Conservation (phyloP, 1,284 basidiomycete genomes). For the Papiliotrema flavescens region DNA sequence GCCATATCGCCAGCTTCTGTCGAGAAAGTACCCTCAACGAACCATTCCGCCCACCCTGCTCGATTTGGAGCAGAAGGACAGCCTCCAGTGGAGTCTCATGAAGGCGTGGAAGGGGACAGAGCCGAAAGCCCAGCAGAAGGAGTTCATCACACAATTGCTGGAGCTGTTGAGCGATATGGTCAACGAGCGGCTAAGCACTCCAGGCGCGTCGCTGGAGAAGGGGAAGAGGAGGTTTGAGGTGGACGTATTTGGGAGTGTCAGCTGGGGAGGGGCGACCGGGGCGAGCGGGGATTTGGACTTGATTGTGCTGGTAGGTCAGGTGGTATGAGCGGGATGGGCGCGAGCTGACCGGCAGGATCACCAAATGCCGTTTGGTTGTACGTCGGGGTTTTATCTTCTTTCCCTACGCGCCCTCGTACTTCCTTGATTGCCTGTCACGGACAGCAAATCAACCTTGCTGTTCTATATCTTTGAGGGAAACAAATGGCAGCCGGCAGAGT, state of each 20-base stretch:
- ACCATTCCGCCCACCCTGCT: constrained; percentile 10
- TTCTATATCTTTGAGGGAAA: too few species aligned
- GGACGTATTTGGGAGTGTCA: constrained; percentile 48
- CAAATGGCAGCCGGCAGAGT: not conserved
- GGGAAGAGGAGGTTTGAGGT: constrained; percentile 29
- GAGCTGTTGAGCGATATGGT: constrained; percentile 13
- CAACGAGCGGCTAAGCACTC: not conserved
- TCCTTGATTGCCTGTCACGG: too few species aligned
- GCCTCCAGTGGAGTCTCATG: constrained; percentile 19
- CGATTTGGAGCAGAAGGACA: constrained; percentile 8
- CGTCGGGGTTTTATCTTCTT: constrained; percentile 4
- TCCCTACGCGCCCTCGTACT: not conserved
- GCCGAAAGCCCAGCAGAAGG: constrained; percentile 11
- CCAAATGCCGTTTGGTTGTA: constrained; percentile 36
- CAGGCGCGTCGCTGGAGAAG: not conserved
- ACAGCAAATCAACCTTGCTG: too few species aligned
- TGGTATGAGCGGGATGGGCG: not conserved
- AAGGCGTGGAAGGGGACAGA: constrained; percentile 23
- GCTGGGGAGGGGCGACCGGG: constrained; percentile 46
- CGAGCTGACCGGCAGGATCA: constrained; percentile 27
- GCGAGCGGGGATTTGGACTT: constrained; percentile 43
- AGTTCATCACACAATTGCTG: constrained; percentile 12
- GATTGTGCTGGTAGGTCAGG: constrained; percentile 33
- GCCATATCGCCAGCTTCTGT: constrained; percentile 20
- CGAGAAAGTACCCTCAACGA: constrained; percentile 13